Percentiles rank a stretch among this genome's conserved stretches.
Conservation (phyloP, 1,284 basidiomycete species). For the Sanghuangporus sanghuang region DNA sequence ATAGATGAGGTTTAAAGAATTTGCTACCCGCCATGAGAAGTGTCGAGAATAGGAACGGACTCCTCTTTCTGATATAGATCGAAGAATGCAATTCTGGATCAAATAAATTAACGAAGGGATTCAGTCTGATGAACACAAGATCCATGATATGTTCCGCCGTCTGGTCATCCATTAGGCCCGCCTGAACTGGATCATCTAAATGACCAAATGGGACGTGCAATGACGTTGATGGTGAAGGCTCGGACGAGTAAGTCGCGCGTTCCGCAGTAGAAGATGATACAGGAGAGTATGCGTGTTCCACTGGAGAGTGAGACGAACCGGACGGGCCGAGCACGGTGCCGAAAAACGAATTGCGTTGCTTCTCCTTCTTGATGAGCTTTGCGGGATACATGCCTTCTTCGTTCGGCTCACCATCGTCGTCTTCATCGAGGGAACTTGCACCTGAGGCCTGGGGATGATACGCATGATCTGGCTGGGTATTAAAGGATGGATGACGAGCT, state of each 20-base stretch:
- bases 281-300: conserved; percentile 23
- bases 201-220: conserved; percentile 24
- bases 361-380: conserved; percentile 64
- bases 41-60: conserved; percentile 76
- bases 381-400: conserved; percentile 66
- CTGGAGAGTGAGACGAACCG: conserved; percentile 21
- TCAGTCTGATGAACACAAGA: conserved; percentile 69
- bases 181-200: conserved; percentile 60
- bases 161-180: conserved; percentile 61
- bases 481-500: conserved; percentile 31
- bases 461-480: conserved; percentile 18
- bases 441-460: conserved; percentile 24
- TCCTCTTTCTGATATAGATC: conserved; percentile 66
- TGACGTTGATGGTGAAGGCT: conserved; percentile 24
- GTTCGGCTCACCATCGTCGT: conserved; percentile 49
- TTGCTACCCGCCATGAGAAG: conserved; percentile 81
- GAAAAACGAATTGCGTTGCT: conserved; percentile 69
- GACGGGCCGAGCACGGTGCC: conserved; percentile 65
- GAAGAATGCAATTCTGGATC: conserved; percentile 74
- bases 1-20: conserved; percentile 71
- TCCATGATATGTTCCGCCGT: conserved; percentile 69
- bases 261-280: conserved; percentile 1
- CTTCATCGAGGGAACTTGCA: conserved; percentile 48
- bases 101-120: conserved; percentile 81
- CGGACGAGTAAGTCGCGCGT: conserved; percentile 30